Conservation (phyloP, 352 stramenopile species). For the Phytophthora macrochlamydospora region DNA sequence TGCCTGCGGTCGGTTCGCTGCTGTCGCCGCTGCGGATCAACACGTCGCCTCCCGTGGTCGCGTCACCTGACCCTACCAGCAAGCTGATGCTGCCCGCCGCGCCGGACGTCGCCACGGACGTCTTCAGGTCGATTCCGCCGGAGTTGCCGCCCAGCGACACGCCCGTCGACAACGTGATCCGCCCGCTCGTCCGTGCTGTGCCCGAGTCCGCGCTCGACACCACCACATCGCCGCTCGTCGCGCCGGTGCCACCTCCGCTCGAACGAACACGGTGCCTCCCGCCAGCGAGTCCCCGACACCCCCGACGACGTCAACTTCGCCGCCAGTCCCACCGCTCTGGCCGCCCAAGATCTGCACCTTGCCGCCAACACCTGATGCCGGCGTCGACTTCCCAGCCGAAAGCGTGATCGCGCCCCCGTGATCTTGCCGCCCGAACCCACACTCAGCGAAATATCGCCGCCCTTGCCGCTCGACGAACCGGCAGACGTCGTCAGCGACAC, state of each 20-base stretch:
- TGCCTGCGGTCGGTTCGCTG: too few relatives aligned
- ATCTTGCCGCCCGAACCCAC: too few relatives aligned
- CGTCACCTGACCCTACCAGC: neutral
- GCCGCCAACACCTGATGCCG: conserved; percentile 7
- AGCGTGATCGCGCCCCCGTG: too few relatives aligned
- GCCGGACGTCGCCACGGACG: neutral
- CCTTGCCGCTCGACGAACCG: too few relatives aligned
- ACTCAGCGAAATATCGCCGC: too few relatives aligned
- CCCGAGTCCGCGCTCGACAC: conserved; percentile 12
- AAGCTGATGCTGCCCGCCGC: neutral
- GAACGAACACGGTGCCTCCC: conserved; percentile 23
- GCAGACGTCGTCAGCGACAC: too few relatives aligned
- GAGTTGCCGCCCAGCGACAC: too few relatives aligned
- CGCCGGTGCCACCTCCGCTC: conserved; percentile 17
- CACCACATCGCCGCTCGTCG: conserved; percentile 17
- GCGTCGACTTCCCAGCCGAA: neutral
- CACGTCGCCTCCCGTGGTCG: neutral
- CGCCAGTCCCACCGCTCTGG: conserved; percentile 4
- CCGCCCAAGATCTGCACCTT: conserved; percentile 7
- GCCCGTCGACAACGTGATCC: too few relatives aligned
- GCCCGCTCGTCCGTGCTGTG: conserved; percentile 3
- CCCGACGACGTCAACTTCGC: conserved; percentile 6
- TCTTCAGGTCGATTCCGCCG: neutral
- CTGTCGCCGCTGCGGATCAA: neutral
- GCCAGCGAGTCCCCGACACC: neutral